Conservation (phyloP, 345 rosid genomes). For the Eucalyptus cladocalyx region DNA sequence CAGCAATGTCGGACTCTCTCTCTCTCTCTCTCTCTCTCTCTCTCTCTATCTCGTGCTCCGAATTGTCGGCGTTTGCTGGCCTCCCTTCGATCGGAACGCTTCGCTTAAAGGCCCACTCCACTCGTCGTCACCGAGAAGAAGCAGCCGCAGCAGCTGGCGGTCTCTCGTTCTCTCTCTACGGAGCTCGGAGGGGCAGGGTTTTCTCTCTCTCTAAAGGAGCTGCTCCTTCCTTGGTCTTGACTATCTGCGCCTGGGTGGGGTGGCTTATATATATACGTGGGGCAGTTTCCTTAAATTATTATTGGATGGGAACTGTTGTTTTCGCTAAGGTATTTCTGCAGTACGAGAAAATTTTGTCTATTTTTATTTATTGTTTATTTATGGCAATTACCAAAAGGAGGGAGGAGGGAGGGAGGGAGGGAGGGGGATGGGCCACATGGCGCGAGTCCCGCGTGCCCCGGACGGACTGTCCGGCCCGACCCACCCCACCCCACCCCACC, state of each 20-base stretch:
- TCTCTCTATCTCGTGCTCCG: not conserved
- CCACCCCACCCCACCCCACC: not conserved
- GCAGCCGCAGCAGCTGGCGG: not conserved
- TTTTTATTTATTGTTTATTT: not conserved
- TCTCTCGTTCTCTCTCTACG: not conserved
- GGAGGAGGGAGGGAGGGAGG: not conserved
- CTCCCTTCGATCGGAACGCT: not conserved
- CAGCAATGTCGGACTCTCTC: not conserved
- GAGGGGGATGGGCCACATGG: not conserved
- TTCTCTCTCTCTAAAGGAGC: not conserved
- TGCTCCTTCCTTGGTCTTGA: not conserved
- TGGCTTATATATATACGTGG: not conserved
- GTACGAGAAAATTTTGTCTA: not conserved
- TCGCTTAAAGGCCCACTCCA: not conserved
- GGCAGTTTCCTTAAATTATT: not conserved
- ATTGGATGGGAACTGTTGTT: not conserved
- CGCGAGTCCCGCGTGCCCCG: not conserved
- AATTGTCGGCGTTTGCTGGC: not conserved
- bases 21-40: not conserved
- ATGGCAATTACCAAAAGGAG: not conserved
- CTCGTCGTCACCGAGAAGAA: not conserved
- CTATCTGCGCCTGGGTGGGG: not conserved
- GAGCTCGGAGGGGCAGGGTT: not conserved
- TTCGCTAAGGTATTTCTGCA: not conserved
- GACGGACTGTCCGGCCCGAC: not conserved